phyloP scores from a whole-genome alignment of 345 rosid genomes.

The Passiflora organensis region DNA sequence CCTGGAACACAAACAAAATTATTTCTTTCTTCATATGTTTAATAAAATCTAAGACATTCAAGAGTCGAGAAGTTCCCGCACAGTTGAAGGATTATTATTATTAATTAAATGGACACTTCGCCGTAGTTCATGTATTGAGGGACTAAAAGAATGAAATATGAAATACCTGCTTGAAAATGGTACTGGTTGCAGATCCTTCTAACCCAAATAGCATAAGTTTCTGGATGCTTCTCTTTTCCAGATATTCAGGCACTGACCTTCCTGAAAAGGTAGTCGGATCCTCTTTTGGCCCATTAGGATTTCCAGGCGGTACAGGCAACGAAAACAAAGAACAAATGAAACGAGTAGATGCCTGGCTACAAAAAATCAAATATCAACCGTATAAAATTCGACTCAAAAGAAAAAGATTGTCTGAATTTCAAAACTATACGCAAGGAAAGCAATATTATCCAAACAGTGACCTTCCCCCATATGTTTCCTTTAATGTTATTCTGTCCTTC shows the following conservation, averaged over 20 bases:
- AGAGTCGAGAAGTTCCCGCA: no score
- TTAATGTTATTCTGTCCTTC: conserved; percentile 92
- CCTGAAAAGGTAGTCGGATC: conserved; percentile 34
- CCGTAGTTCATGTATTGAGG: no score
- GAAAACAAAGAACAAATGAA: conserved; percentile 50
- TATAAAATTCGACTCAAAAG: conserved; percentile 31
- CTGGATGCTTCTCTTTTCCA: conserved; percentile 50
- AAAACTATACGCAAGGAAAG: not conserved
- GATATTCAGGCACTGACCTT: conserved; percentile 40
- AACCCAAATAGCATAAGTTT: conserved; percentile 73
- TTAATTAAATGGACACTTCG: no score
- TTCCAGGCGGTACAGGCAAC: conserved; percentile 49
- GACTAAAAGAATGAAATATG: not conserved
- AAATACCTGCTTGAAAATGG: conserved; percentile 83
- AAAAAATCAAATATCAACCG: conserved; percentile 32
- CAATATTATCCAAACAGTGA: conserved; percentile 20
- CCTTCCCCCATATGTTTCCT: conserved; percentile 95
- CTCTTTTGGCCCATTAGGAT: conserved; percentile 36
- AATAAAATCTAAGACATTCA: no score
- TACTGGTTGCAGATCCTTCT: conserved; percentile 82
- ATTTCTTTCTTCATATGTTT: no score
- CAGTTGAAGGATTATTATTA: no score
- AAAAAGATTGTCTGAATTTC: not conserved
- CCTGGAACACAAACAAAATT: no score
- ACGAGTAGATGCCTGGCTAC: conserved; percentile 61